phyloP scores from a whole-genome alignment of 495 filamentous ascomycete genomes.

The Cairneyella variabilis region DNA sequence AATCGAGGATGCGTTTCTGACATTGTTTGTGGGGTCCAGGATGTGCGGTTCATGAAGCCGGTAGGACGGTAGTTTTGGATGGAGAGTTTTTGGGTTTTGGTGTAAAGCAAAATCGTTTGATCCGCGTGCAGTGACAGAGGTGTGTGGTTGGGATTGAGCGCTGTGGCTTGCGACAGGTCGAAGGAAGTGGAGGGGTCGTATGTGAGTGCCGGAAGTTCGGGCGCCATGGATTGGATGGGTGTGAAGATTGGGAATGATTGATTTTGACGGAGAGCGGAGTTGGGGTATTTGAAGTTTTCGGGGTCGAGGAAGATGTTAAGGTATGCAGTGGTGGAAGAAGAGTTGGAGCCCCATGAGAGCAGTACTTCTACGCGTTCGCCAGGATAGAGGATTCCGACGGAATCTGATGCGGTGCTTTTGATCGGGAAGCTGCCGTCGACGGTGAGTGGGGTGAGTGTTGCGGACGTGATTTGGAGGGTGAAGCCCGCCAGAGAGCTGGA shows the following conservation, averaged over 20 bases:
- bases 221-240: not conserved
- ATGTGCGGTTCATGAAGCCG: conserved; percentile 46
- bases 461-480: conserved; percentile 31
- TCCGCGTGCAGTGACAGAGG: conserved; percentile 17
- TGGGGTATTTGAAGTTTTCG: conserved; percentile 45
- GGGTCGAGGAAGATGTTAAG: not conserved
- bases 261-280: conserved; percentile 37
- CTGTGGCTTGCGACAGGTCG: not conserved
- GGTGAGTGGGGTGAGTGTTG: conserved; percentile 31
- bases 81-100: conserved; percentile 41
- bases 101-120: conserved; percentile 45
- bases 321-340: not conserved
- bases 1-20: too few relatives aligned
- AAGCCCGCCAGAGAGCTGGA: conserved; percentile 42
- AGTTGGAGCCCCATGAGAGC: conserved; percentile 9
- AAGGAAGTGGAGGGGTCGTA: not conserved
- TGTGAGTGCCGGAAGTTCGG: not conserved
- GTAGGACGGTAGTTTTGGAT: conserved; percentile 37
- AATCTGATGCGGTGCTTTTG: conserved; percentile 21
- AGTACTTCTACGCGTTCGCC: conserved; percentile 49
- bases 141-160: not conserved
- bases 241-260: conserved; percentile 37
- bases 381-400: conserved; percentile 42
- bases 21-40: conserved; percentile 36
- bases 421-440: conserved; percentile 42